Base-by-base conservation (phyloP, 305 asterid species). In the Fraxinus nigra region DNA sequence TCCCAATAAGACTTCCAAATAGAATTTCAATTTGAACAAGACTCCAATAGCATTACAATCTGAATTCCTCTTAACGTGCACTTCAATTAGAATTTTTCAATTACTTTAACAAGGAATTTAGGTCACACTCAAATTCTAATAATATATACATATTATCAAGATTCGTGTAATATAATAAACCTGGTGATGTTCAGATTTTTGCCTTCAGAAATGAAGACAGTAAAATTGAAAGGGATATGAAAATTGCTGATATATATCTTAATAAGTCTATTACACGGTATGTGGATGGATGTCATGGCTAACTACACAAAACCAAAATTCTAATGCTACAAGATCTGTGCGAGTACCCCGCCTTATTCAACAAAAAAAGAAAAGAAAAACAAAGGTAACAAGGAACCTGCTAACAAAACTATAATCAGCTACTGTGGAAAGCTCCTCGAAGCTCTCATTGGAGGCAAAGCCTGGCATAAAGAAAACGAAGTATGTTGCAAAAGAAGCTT, bases 341-440 rank as follows among this genome's bases (percentile, higher is more conserved):
- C 34, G 69, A 79, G 24, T 14, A 33, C 83, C 86, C n/a, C 77
- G 37, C 1, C 26, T 84, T 84, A 86, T 86, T 88, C 43, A 32
- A 46, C 73, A 79, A 37, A 38, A 37, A 75, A 61, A 75, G 10
- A 73, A 56, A 83, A 51, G 3, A 10, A 75, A 33, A 24, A 7
- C 24, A 72, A 74, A 28, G 32, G 26, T 24, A 24, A 24, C 26
- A 24, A 24, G 26, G 26, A 24, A 24, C 26, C 26, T 24, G 26
- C 26, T 24, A 24, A 24, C 26, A 24, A 24, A 24, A 24, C 26
- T 24, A 24, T 24, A 24, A 24, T 24, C 26, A 24, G 26, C 26
- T 24, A 24, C 26, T 24, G 26, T 24, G 26, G 26, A 24, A 24
- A 24, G 26, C 26, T 24, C 26, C 26, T 24, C 26, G 26, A 24